Base-by-base conservation (phyloP, 192 early-diverging fungal genomes). In the Obelidium mucronatum region DNA sequence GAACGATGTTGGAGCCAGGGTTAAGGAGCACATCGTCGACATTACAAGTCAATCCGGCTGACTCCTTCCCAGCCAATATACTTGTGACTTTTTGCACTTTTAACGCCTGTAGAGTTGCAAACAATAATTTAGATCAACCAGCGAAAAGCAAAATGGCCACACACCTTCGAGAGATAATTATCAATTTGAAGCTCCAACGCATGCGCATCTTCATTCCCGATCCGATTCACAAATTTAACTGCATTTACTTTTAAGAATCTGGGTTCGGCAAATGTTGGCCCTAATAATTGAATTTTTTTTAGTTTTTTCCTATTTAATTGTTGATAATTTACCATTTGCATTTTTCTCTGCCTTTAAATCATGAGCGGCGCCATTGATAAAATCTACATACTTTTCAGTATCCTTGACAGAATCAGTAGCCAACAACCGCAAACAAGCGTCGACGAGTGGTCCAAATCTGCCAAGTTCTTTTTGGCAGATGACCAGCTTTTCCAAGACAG, bases 401-500 rank as follows among this genome's bases (percentile, higher is more conserved):
- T 37, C 19, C 0, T 6, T 48, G 8, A 19, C 44, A 48, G 44
- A 6, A 48, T 48, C 44, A 55, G 67, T 34, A n/a, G 22, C 58
- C 11, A 78, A 40, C 13, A 51, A 64, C 37, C 37, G 24, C 70
- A 34, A 26, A 36, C 17, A 74, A 35, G 8, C 53, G 30, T 52
- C 52, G 19, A 73, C 22, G 11, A 53, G 30, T 42, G 24, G n/a
- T 44, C 24, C 53, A n/a, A n/a, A 19, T 75, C 34, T 35, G 34
- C 52, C 54, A n/a, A 92, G 67, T 70, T 86, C 81, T 40, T 86
- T 83, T 73, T 89, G 79, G 52, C 91, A 93, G 40, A 84, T 81
- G 1, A 91, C 88, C 37, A 90, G 88, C 75, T 91, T 92, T 61
- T 90, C 84, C 11, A 93, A 75, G 28, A 93, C 56, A 31, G 82